Evolutionary conservation across 768 basidiomycete species (phyloP).

Genomic region (Mycena floridula): DNA sequence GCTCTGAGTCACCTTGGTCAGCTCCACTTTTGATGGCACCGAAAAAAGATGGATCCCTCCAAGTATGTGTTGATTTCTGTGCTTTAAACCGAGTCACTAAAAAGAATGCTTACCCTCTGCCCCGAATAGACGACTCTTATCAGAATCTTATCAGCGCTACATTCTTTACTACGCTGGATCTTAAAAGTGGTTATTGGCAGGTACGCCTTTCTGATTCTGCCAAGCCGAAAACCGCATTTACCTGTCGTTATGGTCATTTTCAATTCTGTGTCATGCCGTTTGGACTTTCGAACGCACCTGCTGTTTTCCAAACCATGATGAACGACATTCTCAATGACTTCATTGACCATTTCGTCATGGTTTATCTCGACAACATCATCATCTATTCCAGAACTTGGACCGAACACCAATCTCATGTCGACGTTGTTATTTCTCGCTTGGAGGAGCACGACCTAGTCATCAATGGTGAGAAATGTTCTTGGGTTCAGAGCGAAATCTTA

Average conservation of each 20-base stretch:
- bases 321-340: slow-evolving; percentile 18
- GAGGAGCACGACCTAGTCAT: slow-evolving; percentile 12
- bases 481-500: slow-evolving; percentile 7
- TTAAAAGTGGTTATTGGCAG: slow-evolving; percentile 25
- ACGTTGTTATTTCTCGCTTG: slow-evolving; percentile 11
- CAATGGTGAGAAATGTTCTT: slow-evolving; percentile 23
- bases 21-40: slow-evolving; percentile 15
- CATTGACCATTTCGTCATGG: slow-evolving; percentile 20
- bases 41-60: slow-evolving; percentile 15
- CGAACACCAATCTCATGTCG: slow-evolving; percentile 7
- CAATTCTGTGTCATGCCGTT: slow-evolving; percentile 26
- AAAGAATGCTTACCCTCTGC: slow-evolving; percentile 15
- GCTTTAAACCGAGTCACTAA: slow-evolving; percentile 16
- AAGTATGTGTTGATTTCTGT: slow-evolving; percentile 13
- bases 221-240: slow-evolving; percentile 31
- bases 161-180: slow-evolving; percentile 24
- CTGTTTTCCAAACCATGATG: slow-evolving; percentile 23
- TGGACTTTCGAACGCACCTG: slow-evolving; percentile 17
- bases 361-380: slow-evolving; percentile 30
- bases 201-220: slow-evolving; percentile 26
- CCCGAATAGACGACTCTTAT: slow-evolving; percentile 10
- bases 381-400: slow-evolving; percentile 16
- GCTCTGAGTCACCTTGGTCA: slow-evolving; percentile 13
- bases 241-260: slow-evolving; percentile 27
- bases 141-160: slow-evolving; percentile 10